Evolutionary conservation across 306 rosid genomes (phyloP), one percentile per base, ranked within the genome.

Genomic region (Rosa lucieae): DNA sequence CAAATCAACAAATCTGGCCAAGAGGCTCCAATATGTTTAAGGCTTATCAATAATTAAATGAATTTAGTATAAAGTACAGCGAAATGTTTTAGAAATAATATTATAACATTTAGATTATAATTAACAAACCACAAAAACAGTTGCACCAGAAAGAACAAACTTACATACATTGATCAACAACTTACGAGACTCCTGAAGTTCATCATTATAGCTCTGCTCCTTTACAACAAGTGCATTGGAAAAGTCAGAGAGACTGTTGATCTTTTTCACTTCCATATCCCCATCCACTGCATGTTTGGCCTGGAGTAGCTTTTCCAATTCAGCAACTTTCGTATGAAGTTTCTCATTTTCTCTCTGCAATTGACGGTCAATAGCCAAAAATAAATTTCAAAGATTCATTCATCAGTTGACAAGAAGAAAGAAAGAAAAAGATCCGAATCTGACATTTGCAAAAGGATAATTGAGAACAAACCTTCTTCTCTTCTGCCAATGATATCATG

Each of bases 111-210:
- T 21, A n/a, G 18, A 52, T 13, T 1, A 59, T 59, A 59, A 10
- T 15, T 17, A 20, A 17, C 58, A 17, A 52, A 52, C 58, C 18
- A 17, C 21, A 29, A 5, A 59, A 9, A 26, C 23, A 0, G 6
- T 51, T 53, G 21, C 61, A 53, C 13, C 65, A 63, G 37, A 47
- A 62, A 37, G 53, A 43, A 46, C 63, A 63, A 12, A 63, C 40
- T 68, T 56, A 68, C 88, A 9, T 89, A 91, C 98, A 8, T 15
- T 49, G 37, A 89, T 89, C 78, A 90, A 78, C 56, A 77, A 88
- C 83, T 89, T 90, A 67, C 98, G 95, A 61, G 91, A 91, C 56
- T 88, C 89, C 74, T 86, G 93, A 74, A 90, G 78, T 82, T 91
- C 95, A 3, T 91, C 97, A 77, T 93, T 91, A 56, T 85, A 85